A percentile compares a stretch with the other conserved stretches of the same genome.
Evolutionary conservation across 768 basidiomycete genomes (phyloP).

Genomic region (Chiua virens): DNA sequence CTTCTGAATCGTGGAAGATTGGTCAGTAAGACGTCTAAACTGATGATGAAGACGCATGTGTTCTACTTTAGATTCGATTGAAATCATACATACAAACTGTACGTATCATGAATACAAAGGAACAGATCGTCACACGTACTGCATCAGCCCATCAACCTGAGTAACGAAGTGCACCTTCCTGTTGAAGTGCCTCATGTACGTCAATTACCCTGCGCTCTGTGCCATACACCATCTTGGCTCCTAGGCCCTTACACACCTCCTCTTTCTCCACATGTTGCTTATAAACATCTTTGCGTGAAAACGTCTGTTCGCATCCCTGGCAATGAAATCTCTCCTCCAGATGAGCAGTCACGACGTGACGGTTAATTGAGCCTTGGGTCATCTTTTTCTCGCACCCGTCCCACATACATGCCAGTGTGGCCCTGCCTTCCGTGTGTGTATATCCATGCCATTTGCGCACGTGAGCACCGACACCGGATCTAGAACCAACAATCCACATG

Average conservation of each 20-base stretch:
- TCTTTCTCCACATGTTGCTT: background rate
- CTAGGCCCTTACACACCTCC: background rate
- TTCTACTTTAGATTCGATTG: too few relatives aligned
- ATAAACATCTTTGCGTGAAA: constrained; percentile 9
- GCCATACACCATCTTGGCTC: background rate
- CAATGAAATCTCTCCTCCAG: constrained; percentile 7
- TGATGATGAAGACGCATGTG: too few relatives aligned
- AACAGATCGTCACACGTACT: too few relatives aligned
- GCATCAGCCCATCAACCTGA: background rate
- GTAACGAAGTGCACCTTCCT: background rate
- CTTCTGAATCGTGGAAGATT: too few relatives aligned
- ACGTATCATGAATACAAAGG: too few relatives aligned
- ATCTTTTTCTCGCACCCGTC: constrained; percentile 1
- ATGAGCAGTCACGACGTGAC: constrained; percentile 7
- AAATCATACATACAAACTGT: too few relatives aligned
- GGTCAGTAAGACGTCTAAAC: too few relatives aligned
- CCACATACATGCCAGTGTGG: constrained; percentile 7
- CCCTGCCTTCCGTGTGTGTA: background rate
- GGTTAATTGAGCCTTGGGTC: constrained; percentile 4
- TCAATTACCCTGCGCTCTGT: background rate
- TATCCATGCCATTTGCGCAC: constrained; percentile 8
- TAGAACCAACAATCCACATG: constrained; percentile 12
- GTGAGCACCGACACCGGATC: constrained; percentile 1
- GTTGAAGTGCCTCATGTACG: background rate
- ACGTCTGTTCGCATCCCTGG: background rate